Evolutionary conservation across 768 basidiomycete genomes (phyloP).

Genomic region (Kwoniella heveanensis): DNA sequence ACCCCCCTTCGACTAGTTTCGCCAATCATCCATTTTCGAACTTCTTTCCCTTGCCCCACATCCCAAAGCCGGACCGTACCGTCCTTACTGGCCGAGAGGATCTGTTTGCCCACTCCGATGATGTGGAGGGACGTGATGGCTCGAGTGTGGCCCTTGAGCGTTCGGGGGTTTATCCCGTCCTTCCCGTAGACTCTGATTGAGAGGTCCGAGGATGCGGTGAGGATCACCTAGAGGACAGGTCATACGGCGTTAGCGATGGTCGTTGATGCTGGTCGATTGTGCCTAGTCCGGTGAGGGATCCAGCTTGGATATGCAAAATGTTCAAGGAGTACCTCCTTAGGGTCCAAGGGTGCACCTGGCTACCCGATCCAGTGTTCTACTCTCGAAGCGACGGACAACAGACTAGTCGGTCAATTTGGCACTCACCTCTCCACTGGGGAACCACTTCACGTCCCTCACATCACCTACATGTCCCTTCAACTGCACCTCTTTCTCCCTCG

Average conservation of each 20-base stretch:
- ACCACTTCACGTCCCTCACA: constrained; percentile 51
- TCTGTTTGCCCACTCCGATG: constrained; percentile 66
- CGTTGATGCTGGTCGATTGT: no score
- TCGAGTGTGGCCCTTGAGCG: constrained; percentile 68
- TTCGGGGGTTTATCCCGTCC: constrained; percentile 62
- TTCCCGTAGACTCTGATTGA: constrained; percentile 67
- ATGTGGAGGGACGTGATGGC: constrained; percentile 68
- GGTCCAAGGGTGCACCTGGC: no score
- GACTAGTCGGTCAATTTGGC: no score
- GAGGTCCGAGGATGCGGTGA: constrained; percentile 72
- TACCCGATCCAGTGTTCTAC: no score
- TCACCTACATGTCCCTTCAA: constrained; percentile 58
- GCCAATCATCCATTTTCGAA: constrained; percentile 60
- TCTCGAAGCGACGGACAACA: no score
- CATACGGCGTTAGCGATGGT: no score
- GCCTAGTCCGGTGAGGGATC: no score
- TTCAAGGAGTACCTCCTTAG: no score
- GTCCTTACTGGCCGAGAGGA: constrained; percentile 71
- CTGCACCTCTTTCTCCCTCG: constrained; percentile 22
- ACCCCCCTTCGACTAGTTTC: constrained; percentile 51
- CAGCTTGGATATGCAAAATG: no score
- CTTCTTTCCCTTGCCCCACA: constrained; percentile 62
- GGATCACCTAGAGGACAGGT: constrained; percentile 62
- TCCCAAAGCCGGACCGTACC: constrained; percentile 74
- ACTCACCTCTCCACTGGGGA: constrained; percentile 54